Percentiles rank a stretch among this genome's conserved stretches.
These are phyloP conservation scores for Casuarina glauca DNA, from an alignment of 306 rosid genomes.

Conservation along the genomic window DNA sequence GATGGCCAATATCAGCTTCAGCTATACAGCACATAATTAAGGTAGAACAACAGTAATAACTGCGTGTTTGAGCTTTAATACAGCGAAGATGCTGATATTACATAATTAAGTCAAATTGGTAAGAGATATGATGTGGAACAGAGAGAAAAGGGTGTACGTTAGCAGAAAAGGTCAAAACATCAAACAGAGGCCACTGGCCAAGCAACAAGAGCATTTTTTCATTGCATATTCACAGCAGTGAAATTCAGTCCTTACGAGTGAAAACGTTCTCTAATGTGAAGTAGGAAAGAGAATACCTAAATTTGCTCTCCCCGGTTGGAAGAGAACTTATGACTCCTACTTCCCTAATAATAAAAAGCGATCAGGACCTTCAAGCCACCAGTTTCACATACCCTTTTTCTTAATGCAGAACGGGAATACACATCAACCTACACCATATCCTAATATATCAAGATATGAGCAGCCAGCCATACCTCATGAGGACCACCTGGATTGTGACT, in stretches of 20 bases:
- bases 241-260: neutral
- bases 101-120: neutral
- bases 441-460: neutral
- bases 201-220: neutral
- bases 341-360: neutral
- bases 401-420: neutral
- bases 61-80: neutral
- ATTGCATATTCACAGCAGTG: neutral
- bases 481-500: constrained; percentile 99
- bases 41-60: neutral
- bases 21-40: neutral
- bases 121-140: neutral
- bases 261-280: neutral
- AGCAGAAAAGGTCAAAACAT: neutral
- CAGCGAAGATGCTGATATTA: neutral
- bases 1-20: neutral
- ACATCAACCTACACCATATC: neutral
- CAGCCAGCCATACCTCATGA: constrained; percentile 53
- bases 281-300: neutral
- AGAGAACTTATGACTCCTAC: neutral
- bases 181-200: neutral
- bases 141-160: neutral
- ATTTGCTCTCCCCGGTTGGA: neutral
- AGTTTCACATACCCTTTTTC: neutral
- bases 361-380: neutral